Conservation (phyloP, 139 green algal species). For the Protoeuglena noctilucae region DNA sequence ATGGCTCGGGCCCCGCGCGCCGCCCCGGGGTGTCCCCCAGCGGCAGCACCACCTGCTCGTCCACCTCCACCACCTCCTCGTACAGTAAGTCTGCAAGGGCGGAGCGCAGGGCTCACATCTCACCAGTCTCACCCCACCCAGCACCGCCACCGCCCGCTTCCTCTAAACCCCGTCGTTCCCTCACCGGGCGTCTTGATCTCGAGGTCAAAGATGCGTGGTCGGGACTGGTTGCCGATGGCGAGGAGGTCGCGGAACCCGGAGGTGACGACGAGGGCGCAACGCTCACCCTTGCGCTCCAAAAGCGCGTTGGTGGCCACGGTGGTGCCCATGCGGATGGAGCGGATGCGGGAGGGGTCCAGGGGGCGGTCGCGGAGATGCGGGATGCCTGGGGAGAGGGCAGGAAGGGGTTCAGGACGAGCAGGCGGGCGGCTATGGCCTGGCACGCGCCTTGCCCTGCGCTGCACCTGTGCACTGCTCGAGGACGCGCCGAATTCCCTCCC, state of each 20-base stretch:
- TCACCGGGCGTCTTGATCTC: constrained; percentile 33
- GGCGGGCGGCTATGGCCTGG: neutral
- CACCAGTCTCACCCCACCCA: too few species aligned
- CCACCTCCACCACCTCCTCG: constrained; percentile 65
- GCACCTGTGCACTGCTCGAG: constrained; percentile 64
- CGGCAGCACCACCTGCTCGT: constrained; percentile 44
- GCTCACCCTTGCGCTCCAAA: constrained; percentile 74
- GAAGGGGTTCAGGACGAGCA: too few species aligned
- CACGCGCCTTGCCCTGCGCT: constrained; percentile 16
- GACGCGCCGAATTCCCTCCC: constrained; percentile 84
- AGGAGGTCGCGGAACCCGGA: constrained; percentile 81
- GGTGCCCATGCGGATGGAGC: constrained; percentile 82
- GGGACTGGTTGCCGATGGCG: constrained; percentile 80
- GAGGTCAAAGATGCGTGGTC: constrained; percentile 84
- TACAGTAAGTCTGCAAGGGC: constrained; percentile 23
- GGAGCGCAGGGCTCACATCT: too few species aligned
- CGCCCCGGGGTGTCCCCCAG: neutral
- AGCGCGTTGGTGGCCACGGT: constrained; percentile 87
- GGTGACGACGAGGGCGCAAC: constrained; percentile 57
- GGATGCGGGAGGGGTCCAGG: constrained; percentile 64
- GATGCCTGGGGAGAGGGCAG: constrained; percentile 2
- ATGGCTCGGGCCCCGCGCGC: constrained; percentile 3
- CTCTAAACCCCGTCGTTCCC: too few species aligned
- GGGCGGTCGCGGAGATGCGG: constrained; percentile 26
- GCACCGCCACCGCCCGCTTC: too few species aligned